phyloP scores from a whole-genome alignment of 2,329 filamentous ascomycete genomes.

The Fulvia fulva region DNA sequence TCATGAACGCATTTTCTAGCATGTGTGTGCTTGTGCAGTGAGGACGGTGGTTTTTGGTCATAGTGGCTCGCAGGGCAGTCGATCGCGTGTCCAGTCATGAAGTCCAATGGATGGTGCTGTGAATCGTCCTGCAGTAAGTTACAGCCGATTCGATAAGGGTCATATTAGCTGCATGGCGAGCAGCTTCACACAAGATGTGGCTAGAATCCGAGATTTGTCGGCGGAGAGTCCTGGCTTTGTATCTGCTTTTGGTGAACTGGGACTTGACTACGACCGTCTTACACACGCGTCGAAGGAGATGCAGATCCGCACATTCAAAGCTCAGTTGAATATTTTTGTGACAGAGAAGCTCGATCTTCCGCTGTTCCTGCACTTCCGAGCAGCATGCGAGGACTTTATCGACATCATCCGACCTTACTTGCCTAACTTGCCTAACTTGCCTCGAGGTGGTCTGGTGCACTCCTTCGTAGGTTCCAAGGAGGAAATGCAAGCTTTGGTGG shows the following conservation, averaged over 20 bases:
- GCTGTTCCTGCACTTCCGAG: slow-evolving; percentile 42
- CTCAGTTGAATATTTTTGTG: slow-evolving; percentile 41
- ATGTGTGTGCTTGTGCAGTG: too few species aligned
- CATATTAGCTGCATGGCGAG: too few species aligned
- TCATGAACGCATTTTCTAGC: too few species aligned
- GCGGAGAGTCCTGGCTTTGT: slow-evolving; percentile 7
- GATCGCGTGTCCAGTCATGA: too few species aligned
- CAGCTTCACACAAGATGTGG: slow-evolving; percentile 21
- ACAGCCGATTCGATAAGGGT: too few species aligned
- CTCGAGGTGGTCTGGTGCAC: slow-evolving; percentile 39
- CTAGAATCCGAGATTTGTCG: slow-evolving; percentile 24
- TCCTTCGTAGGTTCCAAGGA: slow-evolving; percentile 38
- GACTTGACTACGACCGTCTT: slow-evolving; percentile 49
- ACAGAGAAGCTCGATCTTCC: slow-evolving; percentile 35
- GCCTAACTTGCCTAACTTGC: slow-evolving; percentile 35
- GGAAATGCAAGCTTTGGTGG: slow-evolving; percentile 37
- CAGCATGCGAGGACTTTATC: slow-evolving; percentile 44
- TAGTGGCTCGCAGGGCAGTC: too few species aligned
- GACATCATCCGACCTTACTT: slow-evolving; percentile 41
- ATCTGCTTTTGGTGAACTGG: slow-evolving; percentile 48
- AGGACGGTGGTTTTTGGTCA: too few species aligned
- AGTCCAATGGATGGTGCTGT: too few species aligned
- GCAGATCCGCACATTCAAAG: slow-evolving; percentile 40
- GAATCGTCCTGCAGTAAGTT: too few species aligned
- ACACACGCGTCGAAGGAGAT: slow-evolving; percentile 41